phyloP scores from a whole-genome alignment of 257 asterid species.

The Lantana camara region DNA sequence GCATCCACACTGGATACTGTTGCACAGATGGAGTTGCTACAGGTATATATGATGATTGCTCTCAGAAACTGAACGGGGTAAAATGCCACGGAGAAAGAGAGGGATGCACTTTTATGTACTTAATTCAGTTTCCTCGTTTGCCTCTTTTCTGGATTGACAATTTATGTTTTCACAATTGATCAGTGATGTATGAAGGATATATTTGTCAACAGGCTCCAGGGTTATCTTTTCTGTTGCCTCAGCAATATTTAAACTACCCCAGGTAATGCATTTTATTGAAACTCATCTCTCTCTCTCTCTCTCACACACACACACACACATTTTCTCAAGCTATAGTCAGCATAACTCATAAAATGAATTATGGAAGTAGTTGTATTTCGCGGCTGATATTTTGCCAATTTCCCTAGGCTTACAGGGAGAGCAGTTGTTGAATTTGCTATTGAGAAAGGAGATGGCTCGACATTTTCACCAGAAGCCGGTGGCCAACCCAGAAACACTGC shows the following conservation, averaged over 20 bases:
- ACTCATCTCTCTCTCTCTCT: slow-evolving; percentile 6
- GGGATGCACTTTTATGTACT: slow-evolving; percentile 6
- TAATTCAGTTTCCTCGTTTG: no score
- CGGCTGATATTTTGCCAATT: slow-evolving; percentile 33
- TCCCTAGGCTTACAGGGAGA: slow-evolving; percentile 89
- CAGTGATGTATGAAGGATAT: slow-evolving; percentile 43
- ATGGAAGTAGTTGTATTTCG: slow-evolving; percentile 4
- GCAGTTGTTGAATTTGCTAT: slow-evolving; percentile 87
- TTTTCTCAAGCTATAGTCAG: no score
- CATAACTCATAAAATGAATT: slow-evolving; percentile 7
- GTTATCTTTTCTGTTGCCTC: slow-evolving; percentile 82
- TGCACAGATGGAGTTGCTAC: slow-evolving; percentile 82
- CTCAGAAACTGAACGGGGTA: no score
- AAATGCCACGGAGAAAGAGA: background rate
- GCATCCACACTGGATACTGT: slow-evolving; percentile 80
- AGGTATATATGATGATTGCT: no score
- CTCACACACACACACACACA: no score
- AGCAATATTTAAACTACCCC: slow-evolving; percentile 71
- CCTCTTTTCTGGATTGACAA: slow-evolving; percentile 31
- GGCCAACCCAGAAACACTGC: slow-evolving; percentile 76
- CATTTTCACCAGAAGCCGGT: slow-evolving; percentile 81
- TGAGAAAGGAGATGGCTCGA: slow-evolving; percentile 86
- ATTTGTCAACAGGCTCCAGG: slow-evolving; percentile 96
- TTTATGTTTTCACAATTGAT: slow-evolving; percentile 36
- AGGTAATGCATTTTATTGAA: slow-evolving; percentile 52